A percentile compares a stretch with the other conserved stretches of the same genome.
These are phyloP conservation scores for Agrocybe chaxingu DNA, from an alignment of 768 basidiomycete species.

Conservation along the genomic window DNA sequence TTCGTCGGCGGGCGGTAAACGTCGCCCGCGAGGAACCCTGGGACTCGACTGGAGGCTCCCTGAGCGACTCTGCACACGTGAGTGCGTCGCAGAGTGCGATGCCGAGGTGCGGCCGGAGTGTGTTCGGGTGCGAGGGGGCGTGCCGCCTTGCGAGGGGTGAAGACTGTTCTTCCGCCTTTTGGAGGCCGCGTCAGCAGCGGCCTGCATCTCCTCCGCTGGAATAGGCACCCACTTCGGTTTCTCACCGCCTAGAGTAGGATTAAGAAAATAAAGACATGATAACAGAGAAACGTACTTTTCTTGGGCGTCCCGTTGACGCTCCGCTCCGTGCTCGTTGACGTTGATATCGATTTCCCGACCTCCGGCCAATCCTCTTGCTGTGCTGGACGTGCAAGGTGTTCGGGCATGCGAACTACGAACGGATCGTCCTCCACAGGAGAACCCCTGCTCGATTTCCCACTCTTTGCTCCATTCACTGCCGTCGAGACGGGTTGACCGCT, in stretches of 20 bases:
- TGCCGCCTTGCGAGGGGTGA: background rate
- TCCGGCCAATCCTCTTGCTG: conserved; percentile 16
- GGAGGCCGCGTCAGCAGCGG: conserved; percentile 14
- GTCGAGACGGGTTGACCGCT: conserved; percentile 4
- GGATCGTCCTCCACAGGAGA: conserved; percentile 31
- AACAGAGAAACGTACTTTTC: conserved; percentile 8
- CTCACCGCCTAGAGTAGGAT: conserved; percentile 5
- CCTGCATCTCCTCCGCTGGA: conserved; percentile 19
- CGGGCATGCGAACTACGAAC: conserved; percentile 38
- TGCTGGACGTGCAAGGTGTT: conserved; percentile 2
- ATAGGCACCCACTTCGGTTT: conserved; percentile 23
- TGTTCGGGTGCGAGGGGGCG: conserved; percentile 14
- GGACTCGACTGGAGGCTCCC: conserved; percentile 25
- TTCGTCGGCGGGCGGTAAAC: background rate
- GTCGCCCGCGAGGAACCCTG: conserved; percentile 9
- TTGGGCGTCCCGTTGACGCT: background rate
- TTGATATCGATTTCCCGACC: conserved; percentile 15
- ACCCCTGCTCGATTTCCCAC: no score
- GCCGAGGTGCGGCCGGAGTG: conserved; percentile 26
- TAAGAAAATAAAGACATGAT: background rate
- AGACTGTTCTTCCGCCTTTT: conserved; percentile 1
- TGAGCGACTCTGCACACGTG: conserved; percentile 34
- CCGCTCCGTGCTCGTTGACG: conserved; percentile 1
- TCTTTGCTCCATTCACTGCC: background rate
- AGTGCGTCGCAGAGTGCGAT: conserved; percentile 25